Evolutionary conservation across 2,329 filamentous ascomycete species (phyloP), one percentile per base, ranked within the genome.

Genomic region (Alternaria sp.): DNA sequence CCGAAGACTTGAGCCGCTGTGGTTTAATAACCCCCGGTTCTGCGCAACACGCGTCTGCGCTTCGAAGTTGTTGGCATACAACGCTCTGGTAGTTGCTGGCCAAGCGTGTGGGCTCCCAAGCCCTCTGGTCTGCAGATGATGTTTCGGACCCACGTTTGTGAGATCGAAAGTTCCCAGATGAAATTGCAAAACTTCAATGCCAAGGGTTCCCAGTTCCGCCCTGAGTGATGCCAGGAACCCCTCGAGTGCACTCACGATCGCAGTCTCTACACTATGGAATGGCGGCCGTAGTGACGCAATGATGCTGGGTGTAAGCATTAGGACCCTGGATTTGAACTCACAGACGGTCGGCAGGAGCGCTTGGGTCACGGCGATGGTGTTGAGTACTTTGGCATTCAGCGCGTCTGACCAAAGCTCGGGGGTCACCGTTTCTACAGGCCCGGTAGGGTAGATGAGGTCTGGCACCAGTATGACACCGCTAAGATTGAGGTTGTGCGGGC

Each of bases 111-210:
- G 72, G 76, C 78, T 71, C 73, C 80, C 63, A 6, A 66, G 67
- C 7, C 65, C 68, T 10, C 73, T 67, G 21, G 70, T 76, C 75
- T 73, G 83, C 72, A 72, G 75, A 64, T 70, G 76, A 69, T 74
- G 82, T 76, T 80, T 81, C 15, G 76, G 78, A 2, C 81, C 82
- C 17, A 90, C 89, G 66, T 89, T 85, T 7, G 89, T 88, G 72
- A 95, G 89, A 80, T 98, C 95, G 77, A 99, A 93, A 21, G 93
- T 94, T 62, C 96, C 96, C 2, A 98, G 89, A 80, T 95, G 93
- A 77, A 99, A 86, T 76, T 97, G 93, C 2, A 91, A 91, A 19
- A 97, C 91, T 43, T 91, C 88, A 57, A 97, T 91, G 56, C 86
- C 87, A 36, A 96, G 85, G 5, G 92, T 89, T 5, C 87, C 85